Base-by-base conservation (phyloP, 2,329 filamentous ascomycete genomes). In the Calonectria hongkongensis region DNA sequence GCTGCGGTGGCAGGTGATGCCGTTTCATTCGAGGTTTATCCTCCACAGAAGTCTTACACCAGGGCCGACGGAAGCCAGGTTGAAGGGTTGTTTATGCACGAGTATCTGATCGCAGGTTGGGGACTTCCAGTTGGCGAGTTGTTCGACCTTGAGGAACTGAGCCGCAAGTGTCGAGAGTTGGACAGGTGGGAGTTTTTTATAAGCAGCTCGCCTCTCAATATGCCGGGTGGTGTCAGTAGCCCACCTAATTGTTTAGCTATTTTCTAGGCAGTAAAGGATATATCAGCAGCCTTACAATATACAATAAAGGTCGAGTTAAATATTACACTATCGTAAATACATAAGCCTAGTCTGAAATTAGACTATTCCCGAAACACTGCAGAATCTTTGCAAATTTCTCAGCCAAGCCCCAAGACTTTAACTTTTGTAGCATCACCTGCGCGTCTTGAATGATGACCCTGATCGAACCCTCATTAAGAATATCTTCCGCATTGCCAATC, bases 1-100 rank as follows among this genome's bases (percentile, higher is more conserved):
- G 83, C 88, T 0, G 90, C 90, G 3, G 87, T 91, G 1, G 90
- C 88, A 0, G 88, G 89, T 4, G 90, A 92, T 71, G 85, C 86
- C 72, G 87, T 89, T 9, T 72, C 80, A 21, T 88, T 89, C 70
- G 89, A 91, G 78, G 86, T 86, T 2, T 88, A 86, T 72, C 85
- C 86, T 21, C 76, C 83, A 45, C 65, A 84, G 69, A 82, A 79
- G 70, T 73, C 80, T 41, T 82, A 85, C 66, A 21, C 82, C 12
- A 25, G 74, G 18, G 65, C 58, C 0, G 71, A 73, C 6, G 72
- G 65, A 8, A 18, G 16, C 2, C 65, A 66, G 1, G 76, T 79
- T 4, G 67, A 73, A 3, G 79, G 80, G 1, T 36, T 81, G 10
- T 85, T 84, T 66, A 77, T 87, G 78, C 86, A 87, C 73, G 86